Percentiles rank a stretch among this genome's conserved stretches.
phyloP scores from a whole-genome alignment of 164 flowering plant genomes.

The Kalanchoe fedtschenkoi region DNA sequence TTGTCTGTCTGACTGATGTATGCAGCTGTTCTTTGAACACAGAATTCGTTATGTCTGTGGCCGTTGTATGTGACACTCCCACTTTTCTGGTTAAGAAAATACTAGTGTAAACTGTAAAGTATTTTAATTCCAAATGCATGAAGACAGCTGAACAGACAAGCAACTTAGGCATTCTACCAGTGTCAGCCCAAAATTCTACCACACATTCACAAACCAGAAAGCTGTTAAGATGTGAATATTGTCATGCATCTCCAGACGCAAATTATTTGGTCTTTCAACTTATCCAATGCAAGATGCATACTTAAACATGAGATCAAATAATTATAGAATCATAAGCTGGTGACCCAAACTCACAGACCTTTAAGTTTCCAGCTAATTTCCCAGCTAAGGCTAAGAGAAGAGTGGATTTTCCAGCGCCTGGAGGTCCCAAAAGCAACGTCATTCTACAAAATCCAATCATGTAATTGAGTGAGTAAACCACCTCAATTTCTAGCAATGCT shows the following conservation, averaged over 20 bases:
- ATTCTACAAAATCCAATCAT: conserved; percentile 31
- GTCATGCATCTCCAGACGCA: not conserved
- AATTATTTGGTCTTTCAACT: conserved; percentile 1
- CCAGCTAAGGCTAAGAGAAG: conserved; percentile 68
- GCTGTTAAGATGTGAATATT: not conserved
- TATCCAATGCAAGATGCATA: too few species aligned
- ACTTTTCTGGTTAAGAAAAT: conserved; percentile 33
- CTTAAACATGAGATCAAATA: too few species aligned
- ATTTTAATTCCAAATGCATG: too few species aligned
- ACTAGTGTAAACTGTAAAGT: not conserved
- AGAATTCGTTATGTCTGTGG: conserved; percentile 45
- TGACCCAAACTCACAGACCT: conserved; percentile 36
- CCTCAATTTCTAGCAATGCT: not conserved
- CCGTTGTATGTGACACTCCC: conserved; percentile 74
- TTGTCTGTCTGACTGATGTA: conserved; percentile 82
- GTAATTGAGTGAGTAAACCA: not conserved
- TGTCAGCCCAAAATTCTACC: not conserved
- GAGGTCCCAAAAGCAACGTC: conserved; percentile 89
- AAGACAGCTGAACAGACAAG: not conserved
- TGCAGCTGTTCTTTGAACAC: conserved; percentile 60
- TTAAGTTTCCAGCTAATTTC: conserved; percentile 45
- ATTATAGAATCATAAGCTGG: too few species aligned
- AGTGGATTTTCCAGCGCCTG: conserved; percentile 79
- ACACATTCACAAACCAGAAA: not conserved
- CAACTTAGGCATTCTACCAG: not conserved